A percentile compares a stretch with the other conserved stretches of the same genome.
Conservation (phyloP, 805 yeast genomes). For the Yarrowia hollandica region DNA sequence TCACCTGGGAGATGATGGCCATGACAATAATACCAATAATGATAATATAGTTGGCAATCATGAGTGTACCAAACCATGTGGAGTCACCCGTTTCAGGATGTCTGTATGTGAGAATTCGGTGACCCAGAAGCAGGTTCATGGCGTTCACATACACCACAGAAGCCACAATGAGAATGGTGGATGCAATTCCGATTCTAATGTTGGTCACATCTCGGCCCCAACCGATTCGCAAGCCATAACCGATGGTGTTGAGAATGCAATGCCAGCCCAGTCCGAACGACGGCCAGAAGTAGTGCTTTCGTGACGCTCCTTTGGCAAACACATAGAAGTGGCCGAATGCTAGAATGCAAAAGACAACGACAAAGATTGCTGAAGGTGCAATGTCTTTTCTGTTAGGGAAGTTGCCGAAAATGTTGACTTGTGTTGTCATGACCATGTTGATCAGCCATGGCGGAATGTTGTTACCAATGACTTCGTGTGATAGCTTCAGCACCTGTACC, state of each 20-base stretch:
- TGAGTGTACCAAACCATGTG: constrained; percentile 45
- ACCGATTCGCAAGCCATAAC: constrained; percentile 56
- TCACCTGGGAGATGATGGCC: constrained; percentile 65
- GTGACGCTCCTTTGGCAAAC: constrained; percentile 39
- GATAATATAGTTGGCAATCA: constrained; percentile 53
- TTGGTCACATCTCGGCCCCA: constrained; percentile 57
- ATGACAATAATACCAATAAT: constrained; percentile 60
- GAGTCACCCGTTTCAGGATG: constrained; percentile 69
- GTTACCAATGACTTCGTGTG: constrained; percentile 8
- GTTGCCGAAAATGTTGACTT: constrained; percentile 55
- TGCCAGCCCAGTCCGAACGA: constrained; percentile 56
- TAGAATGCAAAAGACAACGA: constrained; percentile 53
- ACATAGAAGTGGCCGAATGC: constrained; percentile 49
- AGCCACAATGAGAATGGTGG: constrained; percentile 56
- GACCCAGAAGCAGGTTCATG: constrained; percentile 64
- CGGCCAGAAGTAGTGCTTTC: constrained; percentile 55
- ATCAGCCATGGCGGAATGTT: constrained; percentile 17
- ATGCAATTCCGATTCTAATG: constrained; percentile 55
- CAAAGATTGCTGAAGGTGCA: constrained; percentile 61
- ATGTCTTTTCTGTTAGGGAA: constrained; percentile 56
- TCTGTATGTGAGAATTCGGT: constrained; percentile 72
- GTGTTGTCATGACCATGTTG: constrained; percentile 20
- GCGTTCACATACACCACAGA: constrained; percentile 60
- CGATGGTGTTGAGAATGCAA: constrained; percentile 54
- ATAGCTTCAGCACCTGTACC: not conserved